Evolutionary conservation across 2,329 filamentous ascomycete species (phyloP), one percentile per base, ranked within the genome.

Genomic region (Hypoxylon sp.): DNA sequence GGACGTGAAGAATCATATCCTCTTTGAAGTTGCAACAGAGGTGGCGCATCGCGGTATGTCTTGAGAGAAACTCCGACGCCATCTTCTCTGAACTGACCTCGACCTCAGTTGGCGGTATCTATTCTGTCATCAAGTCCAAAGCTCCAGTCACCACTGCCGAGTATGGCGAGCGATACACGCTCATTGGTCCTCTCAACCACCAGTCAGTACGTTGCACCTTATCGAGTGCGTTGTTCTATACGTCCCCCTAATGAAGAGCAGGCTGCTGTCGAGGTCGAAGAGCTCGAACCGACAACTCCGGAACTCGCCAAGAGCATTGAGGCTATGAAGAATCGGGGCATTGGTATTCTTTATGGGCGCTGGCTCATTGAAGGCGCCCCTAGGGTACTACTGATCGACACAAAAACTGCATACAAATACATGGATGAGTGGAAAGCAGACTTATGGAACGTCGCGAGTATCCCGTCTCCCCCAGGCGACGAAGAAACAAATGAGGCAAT

Each of bases 91-190:
- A 33, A 65, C 75, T 80, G 63, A 77, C 70, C 8, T 54, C 35
- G 3, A 57, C 55, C 67, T 26, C 64, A 97, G 96, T 99, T 69
- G 96, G 96, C 78, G 96, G 96, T 76, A 99, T 99, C 83, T 99
- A 99, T 86, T 98, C 95, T 14, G 96, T 99, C 73, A 91, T 99
- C 83, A 99, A 99, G 83, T 99, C 96, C 69, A 99, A 99, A 83
- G 95, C 96, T 39, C 95, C 96, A 55, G 96, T 98, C 69, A 98
- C 96, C 47, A 98, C 95, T 0, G 94, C 94, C 68, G 96, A 99
- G 82, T 99, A 98, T 96, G 96, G 96, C 81, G 94, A 97, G 67
- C 90, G 94, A 73, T 99, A 99, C 82, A 97, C 94, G 29, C 88
- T 98, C 72, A 94, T 99, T 80, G 96, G 96, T 1, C 96, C 96